Percentiles rank a stretch among this genome's conserved stretches.
These are phyloP conservation scores for Aechmea fasciata DNA, from an alignment of 176 grass and related monocot genomes.

Conservation along the genomic window DNA sequence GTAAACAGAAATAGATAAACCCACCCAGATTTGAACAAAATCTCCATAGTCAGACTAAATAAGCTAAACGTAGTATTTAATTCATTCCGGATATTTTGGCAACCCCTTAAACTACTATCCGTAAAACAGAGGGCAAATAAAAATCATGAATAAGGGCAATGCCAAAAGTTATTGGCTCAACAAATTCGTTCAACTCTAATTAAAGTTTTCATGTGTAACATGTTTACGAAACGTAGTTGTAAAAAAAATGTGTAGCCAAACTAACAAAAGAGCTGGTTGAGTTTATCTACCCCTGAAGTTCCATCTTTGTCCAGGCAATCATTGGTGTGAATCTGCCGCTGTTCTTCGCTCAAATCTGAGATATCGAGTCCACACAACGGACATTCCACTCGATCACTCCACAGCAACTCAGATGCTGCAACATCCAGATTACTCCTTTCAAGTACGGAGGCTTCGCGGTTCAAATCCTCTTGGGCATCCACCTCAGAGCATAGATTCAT, in stretches of 20 bases:
- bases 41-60: not conserved
- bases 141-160: not conserved
- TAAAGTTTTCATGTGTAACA: not conserved
- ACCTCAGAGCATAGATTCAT: conserved; percentile 62
- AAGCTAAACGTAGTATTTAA: not conserved
- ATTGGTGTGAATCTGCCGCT: conserved; percentile 57
- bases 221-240: not conserved
- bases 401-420: conserved; percentile 8
- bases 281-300: conserved; percentile 37
- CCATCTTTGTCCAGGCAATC: conserved; percentile 58
- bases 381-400: conserved; percentile 38
- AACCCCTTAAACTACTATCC: not conserved
- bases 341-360: conserved; percentile 48
- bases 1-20: not conserved
- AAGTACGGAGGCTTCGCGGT: not conserved
- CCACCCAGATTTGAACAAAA: not conserved
- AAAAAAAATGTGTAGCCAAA: not conserved
- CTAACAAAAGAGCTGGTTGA: not conserved
- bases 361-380: conserved; percentile 74
- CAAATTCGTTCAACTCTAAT: not conserved
- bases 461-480: conserved; percentile 21
- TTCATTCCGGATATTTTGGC: not conserved
- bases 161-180: not conserved
- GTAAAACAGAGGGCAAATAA: not conserved
- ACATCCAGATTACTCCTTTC: conserved; percentile 13